These are phyloP conservation scores for Melastoma candidum DNA, from an alignment of 441 rosid genomes.

Conservation along the genomic window DNA sequence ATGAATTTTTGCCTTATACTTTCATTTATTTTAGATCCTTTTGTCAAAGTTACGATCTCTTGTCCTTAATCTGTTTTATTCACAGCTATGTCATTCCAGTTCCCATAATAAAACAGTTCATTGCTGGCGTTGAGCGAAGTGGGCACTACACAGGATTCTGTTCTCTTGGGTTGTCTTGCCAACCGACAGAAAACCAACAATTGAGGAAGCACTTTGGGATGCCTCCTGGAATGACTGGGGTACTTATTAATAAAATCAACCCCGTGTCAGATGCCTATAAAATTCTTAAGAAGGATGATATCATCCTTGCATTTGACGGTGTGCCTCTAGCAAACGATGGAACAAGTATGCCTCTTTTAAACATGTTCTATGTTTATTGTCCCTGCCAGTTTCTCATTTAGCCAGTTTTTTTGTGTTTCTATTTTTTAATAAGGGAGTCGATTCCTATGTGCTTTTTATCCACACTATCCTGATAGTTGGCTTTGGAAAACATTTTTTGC, in stretches of 20 bases:
- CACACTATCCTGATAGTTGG: not conserved
- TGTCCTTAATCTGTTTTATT: constrained; percentile 9
- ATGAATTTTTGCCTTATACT: not conserved
- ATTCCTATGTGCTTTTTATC: constrained; percentile 8
- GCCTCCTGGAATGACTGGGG: constrained; percentile 64
- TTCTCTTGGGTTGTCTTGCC: constrained; percentile 72
- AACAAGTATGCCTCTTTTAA: constrained; percentile 40
- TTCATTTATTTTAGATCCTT: not conserved
- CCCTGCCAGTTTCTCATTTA: not conserved
- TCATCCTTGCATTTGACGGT: constrained; percentile 67
- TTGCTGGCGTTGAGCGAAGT: constrained; percentile 54
- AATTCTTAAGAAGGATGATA: constrained; percentile 61
- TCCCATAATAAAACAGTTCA: constrained; percentile 72
- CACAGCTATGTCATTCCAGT: constrained; percentile 80
- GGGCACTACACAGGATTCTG: constrained; percentile 74
- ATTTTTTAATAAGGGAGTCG: not conserved
- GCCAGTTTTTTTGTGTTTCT: not conserved
- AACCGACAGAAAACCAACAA: constrained; percentile 72
- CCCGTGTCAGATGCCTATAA: constrained; percentile 53
- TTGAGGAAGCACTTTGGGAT: constrained; percentile 52
- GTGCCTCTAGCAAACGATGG: constrained; percentile 84
- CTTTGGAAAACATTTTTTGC: constrained; percentile 13
- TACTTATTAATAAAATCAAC: constrained; percentile 72
- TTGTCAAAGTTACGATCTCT: constrained; percentile 1
- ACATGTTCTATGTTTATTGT: not conserved